Evolutionary conservation across 768 basidiomycete genomes (phyloP).

Genomic region (Arthromyces matolae): DNA sequence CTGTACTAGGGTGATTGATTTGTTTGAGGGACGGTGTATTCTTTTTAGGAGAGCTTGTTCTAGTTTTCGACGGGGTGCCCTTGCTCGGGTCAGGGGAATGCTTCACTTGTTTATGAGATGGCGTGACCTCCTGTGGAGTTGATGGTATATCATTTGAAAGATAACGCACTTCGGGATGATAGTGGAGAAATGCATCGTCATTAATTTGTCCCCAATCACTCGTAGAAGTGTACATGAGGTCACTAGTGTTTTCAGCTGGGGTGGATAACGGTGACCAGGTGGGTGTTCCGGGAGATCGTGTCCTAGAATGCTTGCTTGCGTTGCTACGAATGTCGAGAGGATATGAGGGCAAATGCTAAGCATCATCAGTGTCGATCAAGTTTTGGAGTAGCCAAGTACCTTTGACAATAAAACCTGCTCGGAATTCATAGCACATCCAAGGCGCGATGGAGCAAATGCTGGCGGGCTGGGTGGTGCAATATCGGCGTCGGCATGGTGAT

Average conservation of each 20-base stretch:
- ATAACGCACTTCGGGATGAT: constrained; percentile 22
- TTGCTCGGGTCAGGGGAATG: too few species aligned
- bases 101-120: too few species aligned
- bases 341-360: constrained; percentile 17
- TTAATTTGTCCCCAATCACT: constrained; percentile 7
- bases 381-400: constrained; percentile 1
- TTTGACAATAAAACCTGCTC: not conserved
- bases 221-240: not conserved
- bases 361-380: constrained; percentile 29
- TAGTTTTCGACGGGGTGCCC: too few species aligned
- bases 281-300: constrained; percentile 1
- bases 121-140: too few species aligned
- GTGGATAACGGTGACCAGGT: constrained; percentile 1
- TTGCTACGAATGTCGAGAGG: constrained; percentile 11
- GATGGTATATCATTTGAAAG: not conserved
- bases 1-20: not conserved
- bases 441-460: constrained; percentile 29
- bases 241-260: too few species aligned
- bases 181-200: constrained; percentile 34
- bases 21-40: not conserved
- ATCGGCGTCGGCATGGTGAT: constrained; percentile 10
- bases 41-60: not conserved
- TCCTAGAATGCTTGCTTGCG: constrained; percentile 2
- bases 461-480: constrained; percentile 23
- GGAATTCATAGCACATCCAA: constrained; percentile 14